Conservation (phyloP, 2,329 filamentous ascomycete species). For the Fusarium secorum region DNA sequence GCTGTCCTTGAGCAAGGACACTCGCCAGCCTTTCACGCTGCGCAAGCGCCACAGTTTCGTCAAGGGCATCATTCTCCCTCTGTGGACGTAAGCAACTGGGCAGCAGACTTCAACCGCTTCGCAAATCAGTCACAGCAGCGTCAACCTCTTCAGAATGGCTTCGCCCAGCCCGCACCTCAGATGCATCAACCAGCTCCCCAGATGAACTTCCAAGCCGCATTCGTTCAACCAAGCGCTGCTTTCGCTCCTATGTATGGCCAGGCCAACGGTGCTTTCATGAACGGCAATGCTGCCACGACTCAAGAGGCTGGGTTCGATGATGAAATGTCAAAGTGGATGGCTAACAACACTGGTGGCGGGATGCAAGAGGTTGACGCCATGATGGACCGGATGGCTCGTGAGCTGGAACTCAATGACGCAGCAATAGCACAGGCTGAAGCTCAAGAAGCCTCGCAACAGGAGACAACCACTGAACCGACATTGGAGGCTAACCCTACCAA, state of each 20-base stretch:
- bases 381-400: conserved; percentile 54
- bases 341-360: conserved; percentile 43
- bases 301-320: conserved; percentile 50
- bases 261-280: conserved; percentile 38
- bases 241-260: conserved; percentile 44
- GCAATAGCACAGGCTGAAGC: conserved; percentile 36
- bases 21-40: conserved; percentile 31
- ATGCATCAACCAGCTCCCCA: conserved; percentile 39
- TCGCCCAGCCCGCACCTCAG: conserved; percentile 34
- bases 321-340: conserved; percentile 54
- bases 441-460: conserved; percentile 10
- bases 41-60: conserved; percentile 37
- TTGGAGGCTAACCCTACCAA: conserved; percentile 13
- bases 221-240: conserved; percentile 41
- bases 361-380: conserved; percentile 53
- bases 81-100: conserved; percentile 45
- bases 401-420: conserved; percentile 50
- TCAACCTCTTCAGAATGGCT: conserved; percentile 30
- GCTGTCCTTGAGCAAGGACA: conserved; percentile 44
- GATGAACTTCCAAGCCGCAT: conserved; percentile 44
- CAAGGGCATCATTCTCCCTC: conserved; percentile 36
- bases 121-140: conserved; percentile 40
- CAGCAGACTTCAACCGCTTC: conserved; percentile 50
- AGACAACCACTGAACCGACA: background rate
- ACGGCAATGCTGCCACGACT: conserved; percentile 30